Evolutionary conservation across 2,329 filamentous ascomycete species (phyloP).

Genomic region (Cercospora sp.): DNA sequence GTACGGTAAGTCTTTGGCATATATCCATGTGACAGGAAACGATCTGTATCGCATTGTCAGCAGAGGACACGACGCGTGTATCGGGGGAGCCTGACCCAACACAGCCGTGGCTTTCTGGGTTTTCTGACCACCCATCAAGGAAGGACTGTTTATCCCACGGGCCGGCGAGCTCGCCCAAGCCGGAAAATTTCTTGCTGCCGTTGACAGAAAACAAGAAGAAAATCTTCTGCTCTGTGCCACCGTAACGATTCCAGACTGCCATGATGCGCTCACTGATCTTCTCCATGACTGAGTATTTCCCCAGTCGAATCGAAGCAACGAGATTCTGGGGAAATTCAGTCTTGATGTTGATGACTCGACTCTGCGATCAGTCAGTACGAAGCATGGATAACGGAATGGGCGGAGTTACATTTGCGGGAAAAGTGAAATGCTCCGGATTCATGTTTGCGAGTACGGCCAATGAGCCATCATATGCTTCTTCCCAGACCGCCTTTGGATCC

Average conservation of each 20-base stretch:
- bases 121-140: slow-evolving; percentile 30
- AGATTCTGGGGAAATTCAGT: slow-evolving; percentile 33
- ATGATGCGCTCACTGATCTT: slow-evolving; percentile 34
- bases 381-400: not conserved
- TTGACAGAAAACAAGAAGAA: slow-evolving; percentile 37
- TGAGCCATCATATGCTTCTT: slow-evolving; percentile 29
- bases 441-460: slow-evolving; percentile 25
- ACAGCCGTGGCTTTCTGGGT: slow-evolving; percentile 12
- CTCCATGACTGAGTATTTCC: slow-evolving; percentile 30
- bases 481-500: slow-evolving; percentile 24
- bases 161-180: slow-evolving; percentile 36
- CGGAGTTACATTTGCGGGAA: slow-evolving; percentile 31
- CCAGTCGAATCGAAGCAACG: slow-evolving; percentile 23
- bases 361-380: slow-evolving; percentile 28
- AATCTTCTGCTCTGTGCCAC: slow-evolving; percentile 28
- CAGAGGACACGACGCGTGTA: not conserved
- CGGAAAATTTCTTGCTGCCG: slow-evolving; percentile 34
- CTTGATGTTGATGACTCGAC: slow-evolving; percentile 37
- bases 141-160: slow-evolving; percentile 25
- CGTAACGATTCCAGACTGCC: slow-evolving; percentile 28
- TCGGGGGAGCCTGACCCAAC: slow-evolving; percentile 21
- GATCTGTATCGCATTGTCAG: slow-evolving; percentile 28
- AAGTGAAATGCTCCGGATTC: slow-evolving; percentile 34
- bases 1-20: slow-evolving; percentile 36
- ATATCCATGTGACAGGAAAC: slow-evolving; percentile 34